Percentiles rank a stretch among this genome's conserved stretches.
Evolutionary conservation across 208 protist genomes (phyloP).

Genomic region (Leishmania lainsoni): DNA sequence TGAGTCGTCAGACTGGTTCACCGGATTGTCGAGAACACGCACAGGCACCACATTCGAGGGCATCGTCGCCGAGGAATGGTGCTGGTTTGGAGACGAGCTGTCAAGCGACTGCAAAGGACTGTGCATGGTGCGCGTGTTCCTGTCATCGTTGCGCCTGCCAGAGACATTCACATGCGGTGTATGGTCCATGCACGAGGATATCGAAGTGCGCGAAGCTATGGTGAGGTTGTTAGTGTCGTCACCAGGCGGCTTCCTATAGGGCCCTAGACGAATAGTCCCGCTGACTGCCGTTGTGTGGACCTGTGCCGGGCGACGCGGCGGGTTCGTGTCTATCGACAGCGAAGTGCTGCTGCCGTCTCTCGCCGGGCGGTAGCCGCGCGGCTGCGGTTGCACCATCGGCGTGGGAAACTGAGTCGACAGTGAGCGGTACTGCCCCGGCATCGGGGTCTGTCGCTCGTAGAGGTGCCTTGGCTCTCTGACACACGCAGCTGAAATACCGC

Average conservation of each 20-base stretch:
- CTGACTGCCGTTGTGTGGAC: slow-evolving; percentile 6
- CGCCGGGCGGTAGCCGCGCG: not conserved
- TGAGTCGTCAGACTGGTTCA: not conserved
- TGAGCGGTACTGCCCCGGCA: no score
- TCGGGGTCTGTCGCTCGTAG: slow-evolving; percentile 11
- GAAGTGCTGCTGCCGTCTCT: not conserved
- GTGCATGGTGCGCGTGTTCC: not conserved
- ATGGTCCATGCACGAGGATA: not conserved
- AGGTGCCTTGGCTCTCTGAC: slow-evolving; percentile 4
- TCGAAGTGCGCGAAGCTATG: not conserved
- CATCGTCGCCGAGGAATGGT: not conserved
- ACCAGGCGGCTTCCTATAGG: not conserved
- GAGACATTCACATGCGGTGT: not conserved
- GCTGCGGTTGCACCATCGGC: not conserved
- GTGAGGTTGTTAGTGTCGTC: not conserved
- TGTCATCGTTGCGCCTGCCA: not conserved
- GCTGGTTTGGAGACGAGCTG: not conserved
- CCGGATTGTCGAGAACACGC: slow-evolving; percentile 17
- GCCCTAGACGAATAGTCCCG: slow-evolving; percentile 15
- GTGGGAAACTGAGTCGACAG: not conserved
- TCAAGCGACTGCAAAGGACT: slow-evolving; percentile 5
- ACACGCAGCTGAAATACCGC: not conserved
- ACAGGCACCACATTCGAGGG: slow-evolving; percentile 8
- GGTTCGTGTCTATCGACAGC: not conserved
- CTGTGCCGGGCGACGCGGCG: not conserved